These are phyloP conservation scores for Thelonectria rubi DNA, from an alignment of 2,329 filamentous ascomycete species.

Conservation along the genomic window DNA sequence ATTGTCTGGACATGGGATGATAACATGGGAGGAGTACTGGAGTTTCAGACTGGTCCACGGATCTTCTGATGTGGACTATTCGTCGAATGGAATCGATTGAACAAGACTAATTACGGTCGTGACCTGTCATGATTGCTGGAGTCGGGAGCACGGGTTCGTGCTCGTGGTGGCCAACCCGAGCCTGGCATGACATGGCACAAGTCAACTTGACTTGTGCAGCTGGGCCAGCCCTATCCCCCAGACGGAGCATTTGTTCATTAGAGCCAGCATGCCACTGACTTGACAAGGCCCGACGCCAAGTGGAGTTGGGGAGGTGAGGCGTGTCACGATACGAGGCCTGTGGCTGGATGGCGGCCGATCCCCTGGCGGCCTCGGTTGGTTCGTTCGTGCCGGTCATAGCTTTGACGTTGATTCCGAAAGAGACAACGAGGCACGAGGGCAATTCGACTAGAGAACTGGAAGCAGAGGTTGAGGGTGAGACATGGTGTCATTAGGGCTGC, in stretches of 20 bases:
- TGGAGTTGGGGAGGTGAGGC: slow-evolving; percentile 7
- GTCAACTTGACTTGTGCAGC: neutral
- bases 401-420: slow-evolving; percentile 12
- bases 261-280: neutral
- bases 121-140: neutral
- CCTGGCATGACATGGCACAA: neutral
- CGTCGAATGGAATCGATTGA: neutral
- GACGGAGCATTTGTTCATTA: neutral
- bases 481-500: too few relatives aligned
- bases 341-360: slow-evolving; percentile 1
- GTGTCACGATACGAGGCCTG: neutral
- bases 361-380: neutral
- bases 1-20: slow-evolving; percentile 4
- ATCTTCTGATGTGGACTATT: slow-evolving; percentile 9
- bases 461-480: too few relatives aligned
- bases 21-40: slow-evolving; percentile 33
- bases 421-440: slow-evolving; percentile 18
- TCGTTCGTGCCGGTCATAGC: neutral
- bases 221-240: slow-evolving; percentile 5
- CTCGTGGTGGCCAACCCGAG: neutral
- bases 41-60: slow-evolving; percentile 24
- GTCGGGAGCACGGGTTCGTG: neutral
- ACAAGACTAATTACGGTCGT: too few relatives aligned
- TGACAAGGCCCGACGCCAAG: neutral
- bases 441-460: neutral